Evolutionary conservation across 495 filamentous ascomycete species (phyloP), one percentile per base, ranked within the genome.

Genomic region (Platismatia glauca): DNA sequence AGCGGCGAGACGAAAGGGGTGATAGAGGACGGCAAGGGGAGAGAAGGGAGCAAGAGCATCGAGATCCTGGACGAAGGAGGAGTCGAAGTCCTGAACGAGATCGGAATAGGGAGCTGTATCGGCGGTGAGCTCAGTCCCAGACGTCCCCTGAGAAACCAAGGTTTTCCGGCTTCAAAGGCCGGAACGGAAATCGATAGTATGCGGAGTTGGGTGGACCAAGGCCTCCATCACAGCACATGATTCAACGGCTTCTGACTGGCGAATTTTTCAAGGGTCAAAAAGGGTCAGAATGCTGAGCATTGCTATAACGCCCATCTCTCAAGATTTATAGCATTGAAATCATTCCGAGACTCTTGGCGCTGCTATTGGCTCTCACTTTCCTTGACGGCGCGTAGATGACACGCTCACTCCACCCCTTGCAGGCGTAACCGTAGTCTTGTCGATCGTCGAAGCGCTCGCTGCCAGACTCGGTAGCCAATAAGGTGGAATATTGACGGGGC

Each of bases 61-160:
- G 69, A 60, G 65, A 64, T 22, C 13, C 57, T 62, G 66, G 66
- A 44, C 63, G 71, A 60, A 41, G 70, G 48, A 65, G 71, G 50
- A 70, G 72, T 57, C 61, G 68, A 50, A 73, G 70, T 66, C 72
- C 70, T 38, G 64, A 65, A 44, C 53, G 61, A 53, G 66, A 66
- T 43, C 61, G 73, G 38, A 65, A 69, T 39, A 65, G 68, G 31
- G 73, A 74, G 22, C 58, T 67, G 12, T 69, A 72, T 60, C 67
- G 71, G 56, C 70, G 72, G 27, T 69, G 61, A 61, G 11, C 55
- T 15, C 34, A 24, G 48, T 56, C 24, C 33, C 34, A 16, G 20
- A 44, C 22, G 29, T 12, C 2, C 33, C 13, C 11, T 62, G n/a
- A 56, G 59, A 27, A 37, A 39, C n/a, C 18, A 44, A 16, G n/a